Conservation (phyloP, 2,329 filamentous ascomycete species). For the Colletotrichum truncatum region DNA sequence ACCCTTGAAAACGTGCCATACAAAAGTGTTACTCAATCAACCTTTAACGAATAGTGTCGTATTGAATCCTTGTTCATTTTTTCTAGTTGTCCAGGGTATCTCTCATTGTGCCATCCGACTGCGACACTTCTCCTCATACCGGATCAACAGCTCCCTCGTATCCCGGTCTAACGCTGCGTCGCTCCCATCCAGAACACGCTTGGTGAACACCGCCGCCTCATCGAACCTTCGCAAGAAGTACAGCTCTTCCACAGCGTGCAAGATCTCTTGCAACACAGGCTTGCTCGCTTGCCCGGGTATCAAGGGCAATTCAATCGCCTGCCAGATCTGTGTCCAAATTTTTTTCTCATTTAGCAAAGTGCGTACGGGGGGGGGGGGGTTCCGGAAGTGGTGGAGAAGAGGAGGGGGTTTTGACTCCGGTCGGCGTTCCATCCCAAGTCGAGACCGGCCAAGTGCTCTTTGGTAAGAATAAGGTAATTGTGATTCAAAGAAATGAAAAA, state of each 20-base stretch:
- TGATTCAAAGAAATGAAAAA: too few species aligned
- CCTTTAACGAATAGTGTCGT: too few species aligned
- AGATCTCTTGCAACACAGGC: constrained; percentile 56
- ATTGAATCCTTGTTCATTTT: too few species aligned
- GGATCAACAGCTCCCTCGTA: constrained; percentile 46
- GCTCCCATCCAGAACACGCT: constrained; percentile 42
- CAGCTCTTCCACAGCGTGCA: constrained; percentile 67
- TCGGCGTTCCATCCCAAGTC: neutral
- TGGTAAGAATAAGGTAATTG: neutral
- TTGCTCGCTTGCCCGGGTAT: constrained; percentile 47
- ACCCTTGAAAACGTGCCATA: neutral
- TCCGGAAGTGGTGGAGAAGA: neutral
- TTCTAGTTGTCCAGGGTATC: too few species aligned
- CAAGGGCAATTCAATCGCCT: constrained; percentile 52
- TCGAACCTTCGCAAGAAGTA: constrained; percentile 61
- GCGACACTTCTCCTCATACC: constrained; percentile 54
- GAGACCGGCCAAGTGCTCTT: neutral
- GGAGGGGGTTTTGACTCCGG: neutral
- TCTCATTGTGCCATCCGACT: constrained; percentile 35
- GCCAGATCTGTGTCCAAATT: constrained; percentile 53
- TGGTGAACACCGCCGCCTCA: constrained; percentile 54
- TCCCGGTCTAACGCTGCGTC: constrained; percentile 52
- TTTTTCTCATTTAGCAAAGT: neutral
- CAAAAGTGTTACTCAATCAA: neutral
- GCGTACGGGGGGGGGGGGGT: neutral